A percentile compares a stretch with the other conserved stretches of the same genome.
Evolutionary conservation across 2,329 filamentous ascomycete species (phyloP).

Genomic region (Phaeosphaeriaceae sp.): DNA sequence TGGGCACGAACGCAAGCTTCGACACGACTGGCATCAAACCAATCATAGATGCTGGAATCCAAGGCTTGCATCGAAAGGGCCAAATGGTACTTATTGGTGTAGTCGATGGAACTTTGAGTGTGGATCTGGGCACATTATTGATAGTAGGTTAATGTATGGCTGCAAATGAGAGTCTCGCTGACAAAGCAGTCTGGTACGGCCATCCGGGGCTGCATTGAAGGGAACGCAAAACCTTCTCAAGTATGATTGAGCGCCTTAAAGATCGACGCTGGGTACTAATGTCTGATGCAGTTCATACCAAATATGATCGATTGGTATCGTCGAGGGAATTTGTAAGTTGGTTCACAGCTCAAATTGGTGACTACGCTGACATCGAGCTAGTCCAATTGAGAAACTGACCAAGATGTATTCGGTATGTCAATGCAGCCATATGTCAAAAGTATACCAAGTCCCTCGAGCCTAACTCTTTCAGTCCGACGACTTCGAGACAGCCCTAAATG

Average conservation of each 20-base stretch:
- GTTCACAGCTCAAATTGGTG: too few relatives aligned
- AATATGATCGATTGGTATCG: conserved; percentile 59
- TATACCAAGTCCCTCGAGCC: background rate
- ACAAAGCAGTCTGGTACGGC: conserved; percentile 50
- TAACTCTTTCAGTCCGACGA: conserved; percentile 45
- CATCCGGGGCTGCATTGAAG: conserved; percentile 58
- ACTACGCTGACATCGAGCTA: background rate
- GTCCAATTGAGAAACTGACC: conserved; percentile 55
- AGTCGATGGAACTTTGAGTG: conserved; percentile 52
- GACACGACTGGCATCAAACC: conserved; percentile 59
- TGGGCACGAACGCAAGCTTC: conserved; percentile 56
- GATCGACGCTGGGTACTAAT: background rate
- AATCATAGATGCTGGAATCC: conserved; percentile 53
- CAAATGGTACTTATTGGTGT: conserved; percentile 60
- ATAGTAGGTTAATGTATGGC: conserved; percentile 19
- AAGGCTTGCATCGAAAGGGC: conserved; percentile 54
- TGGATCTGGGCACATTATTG: conserved; percentile 57
- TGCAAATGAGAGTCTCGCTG: background rate
- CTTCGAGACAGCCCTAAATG: conserved; percentile 49
- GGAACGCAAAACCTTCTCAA: conserved; percentile 50
- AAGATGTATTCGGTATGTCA: conserved; percentile 48
- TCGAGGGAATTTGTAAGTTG: conserved; percentile 50
- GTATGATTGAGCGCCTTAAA: too few relatives aligned
- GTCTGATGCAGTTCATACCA: conserved; percentile 49
- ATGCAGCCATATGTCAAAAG: background rate